Conservation (phyloP, 805 yeast species). For the Starmera amethionina region DNA sequence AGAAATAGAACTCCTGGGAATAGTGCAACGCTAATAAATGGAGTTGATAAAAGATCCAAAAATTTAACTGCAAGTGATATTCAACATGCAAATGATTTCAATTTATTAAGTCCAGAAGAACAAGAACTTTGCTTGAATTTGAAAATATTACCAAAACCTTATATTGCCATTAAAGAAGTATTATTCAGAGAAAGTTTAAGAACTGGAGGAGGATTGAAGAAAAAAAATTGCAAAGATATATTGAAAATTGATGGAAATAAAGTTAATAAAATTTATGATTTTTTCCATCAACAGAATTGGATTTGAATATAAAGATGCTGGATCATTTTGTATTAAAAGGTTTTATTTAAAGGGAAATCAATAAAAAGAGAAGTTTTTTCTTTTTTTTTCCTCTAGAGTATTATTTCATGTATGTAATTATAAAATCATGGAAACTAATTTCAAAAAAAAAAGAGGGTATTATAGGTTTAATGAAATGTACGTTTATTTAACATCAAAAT, state of each 20-base stretch:
- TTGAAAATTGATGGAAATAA: constrained; percentile 79
- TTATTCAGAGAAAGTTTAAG: constrained; percentile 79
- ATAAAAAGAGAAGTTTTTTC: too few relatives aligned
- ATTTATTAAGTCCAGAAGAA: constrained; percentile 79
- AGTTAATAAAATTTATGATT: constrained; percentile 83
- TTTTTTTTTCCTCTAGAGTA: too few relatives aligned
- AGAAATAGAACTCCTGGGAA: constrained; percentile 11
- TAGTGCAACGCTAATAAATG: not conserved
- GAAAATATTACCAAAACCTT: constrained; percentile 86
- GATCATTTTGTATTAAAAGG: too few relatives aligned
- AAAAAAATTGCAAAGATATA: constrained; percentile 76
- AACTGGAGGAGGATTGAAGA: constrained; percentile 75
- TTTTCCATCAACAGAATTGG: constrained; percentile 92
- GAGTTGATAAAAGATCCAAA: constrained; percentile 24
- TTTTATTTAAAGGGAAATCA: too few relatives aligned
- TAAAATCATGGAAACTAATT: too few relatives aligned
- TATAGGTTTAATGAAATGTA: too few relatives aligned
- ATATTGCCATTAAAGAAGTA: constrained; percentile 83
- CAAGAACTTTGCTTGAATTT: constrained; percentile 75
- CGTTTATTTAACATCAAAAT: too few relatives aligned
- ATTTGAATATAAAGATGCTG: constrained; percentile 17
- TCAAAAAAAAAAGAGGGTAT: too few relatives aligned
- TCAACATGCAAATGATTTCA: constrained; percentile 72
- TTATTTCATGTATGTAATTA: too few relatives aligned
- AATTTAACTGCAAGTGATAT: constrained; percentile 52